Percentiles rank a stretch among this genome's conserved stretches.
phyloP scores from a whole-genome alignment of 306 rosid species.

The Quercus ilex region DNA sequence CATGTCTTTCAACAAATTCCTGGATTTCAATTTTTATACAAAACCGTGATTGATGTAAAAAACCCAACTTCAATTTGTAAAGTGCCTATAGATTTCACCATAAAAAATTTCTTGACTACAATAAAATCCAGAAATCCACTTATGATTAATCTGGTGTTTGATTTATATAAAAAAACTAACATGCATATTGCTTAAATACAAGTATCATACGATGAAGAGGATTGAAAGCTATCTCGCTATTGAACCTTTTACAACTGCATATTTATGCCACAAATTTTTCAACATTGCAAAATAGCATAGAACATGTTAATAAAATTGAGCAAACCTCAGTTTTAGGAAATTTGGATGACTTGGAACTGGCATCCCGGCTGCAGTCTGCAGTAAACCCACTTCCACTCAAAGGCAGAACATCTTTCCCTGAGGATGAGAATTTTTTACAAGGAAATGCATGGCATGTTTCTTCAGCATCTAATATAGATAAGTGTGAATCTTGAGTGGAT shows the following conservation, averaged over 20 bases:
- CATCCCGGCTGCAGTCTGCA: conserved; percentile 36
- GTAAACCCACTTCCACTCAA: conserved; percentile 23
- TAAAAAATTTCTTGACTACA: background rate
- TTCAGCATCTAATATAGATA: conserved; percentile 85
- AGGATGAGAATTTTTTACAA: conserved; percentile 41
- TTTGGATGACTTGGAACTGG: conserved; percentile 41
- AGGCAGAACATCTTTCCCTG: conserved; percentile 38
- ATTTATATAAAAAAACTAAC: background rate
- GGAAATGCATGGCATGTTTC: conserved; percentile 86
- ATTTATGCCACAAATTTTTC: background rate
- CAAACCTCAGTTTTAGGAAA: conserved; percentile 56
- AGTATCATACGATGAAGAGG: background rate
- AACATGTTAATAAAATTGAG: background rate
- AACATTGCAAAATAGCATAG: conserved; percentile 12
- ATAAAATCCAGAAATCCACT: background rate
- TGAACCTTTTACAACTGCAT: background rate
- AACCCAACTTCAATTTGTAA: background rate
- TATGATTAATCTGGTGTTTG: background rate
- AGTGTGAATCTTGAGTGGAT: conserved; percentile 38
- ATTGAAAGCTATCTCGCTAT: background rate
- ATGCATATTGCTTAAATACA: background rate
- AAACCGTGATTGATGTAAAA: background rate
- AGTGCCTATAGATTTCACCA: background rate
- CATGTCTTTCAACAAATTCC: background rate
- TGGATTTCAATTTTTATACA: background rate